phyloP scores from a whole-genome alignment of 2,329 filamentous ascomycete genomes.

The Colletotrichum phormii region DNA sequence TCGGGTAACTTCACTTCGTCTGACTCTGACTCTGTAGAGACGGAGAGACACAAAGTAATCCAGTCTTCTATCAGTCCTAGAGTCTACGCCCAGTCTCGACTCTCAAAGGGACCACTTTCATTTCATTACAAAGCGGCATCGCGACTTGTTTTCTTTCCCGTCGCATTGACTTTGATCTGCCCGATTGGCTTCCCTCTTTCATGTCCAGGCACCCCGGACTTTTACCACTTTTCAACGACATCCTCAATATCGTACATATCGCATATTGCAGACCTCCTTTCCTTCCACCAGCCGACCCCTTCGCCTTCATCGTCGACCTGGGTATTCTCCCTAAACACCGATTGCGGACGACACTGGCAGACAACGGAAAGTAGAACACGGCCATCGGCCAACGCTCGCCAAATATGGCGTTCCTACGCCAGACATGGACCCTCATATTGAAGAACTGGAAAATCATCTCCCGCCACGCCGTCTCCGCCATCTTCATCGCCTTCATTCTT shows the following conservation, averaged over 20 bases:
- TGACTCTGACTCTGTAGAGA: neutral
- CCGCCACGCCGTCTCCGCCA: conserved; percentile 63
- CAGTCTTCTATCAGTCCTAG: neutral
- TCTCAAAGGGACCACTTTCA: neutral
- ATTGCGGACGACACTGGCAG: neutral
- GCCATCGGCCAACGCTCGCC: conserved; percentile 23
- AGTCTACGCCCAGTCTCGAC: neutral
- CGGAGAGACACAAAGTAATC: neutral
- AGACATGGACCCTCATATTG: conserved; percentile 69
- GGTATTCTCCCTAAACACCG: neutral
- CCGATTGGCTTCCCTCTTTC: neutral
- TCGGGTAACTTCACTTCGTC: neutral
- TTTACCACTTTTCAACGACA: neutral
- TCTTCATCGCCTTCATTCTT: conserved; percentile 68
- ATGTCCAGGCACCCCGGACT: neutral
- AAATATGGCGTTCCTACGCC: conserved; percentile 64
- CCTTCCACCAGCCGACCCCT: neutral
- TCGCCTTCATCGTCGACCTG: neutral
- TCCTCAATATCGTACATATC: neutral
- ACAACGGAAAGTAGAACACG: neutral
- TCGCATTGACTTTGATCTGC: too few species aligned
- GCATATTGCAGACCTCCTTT: neutral
- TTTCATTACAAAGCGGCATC: neutral
- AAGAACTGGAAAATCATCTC: conserved; percentile 73
- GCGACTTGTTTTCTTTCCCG: neutral